phyloP scores from a whole-genome alignment of 202 grass and related monocot genomes.

The Zizania palustris region DNA sequence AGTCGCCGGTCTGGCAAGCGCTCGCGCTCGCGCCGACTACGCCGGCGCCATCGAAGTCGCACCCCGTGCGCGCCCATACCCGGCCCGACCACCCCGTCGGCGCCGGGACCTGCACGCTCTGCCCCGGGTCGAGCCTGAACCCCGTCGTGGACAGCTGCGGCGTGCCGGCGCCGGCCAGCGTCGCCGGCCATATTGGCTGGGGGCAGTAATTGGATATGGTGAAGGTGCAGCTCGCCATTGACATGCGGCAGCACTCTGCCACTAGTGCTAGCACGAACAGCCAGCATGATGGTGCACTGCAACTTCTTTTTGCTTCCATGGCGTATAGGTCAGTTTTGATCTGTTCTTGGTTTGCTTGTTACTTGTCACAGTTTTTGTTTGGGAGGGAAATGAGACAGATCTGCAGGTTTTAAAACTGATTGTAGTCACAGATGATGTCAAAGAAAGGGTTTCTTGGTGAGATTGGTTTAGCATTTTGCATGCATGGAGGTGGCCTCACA shows the following conservation, averaged over 20 bases:
- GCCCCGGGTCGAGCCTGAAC: conserved; percentile 69
- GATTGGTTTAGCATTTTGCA: conserved; percentile 64
- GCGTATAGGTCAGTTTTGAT: neutral
- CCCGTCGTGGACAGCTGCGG: conserved; percentile 73
- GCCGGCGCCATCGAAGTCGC: conserved; percentile 59
- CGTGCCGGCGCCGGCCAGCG: conserved; percentile 77
- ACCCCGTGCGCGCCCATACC: conserved; percentile 80
- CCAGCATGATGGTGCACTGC: conserved; percentile 8
- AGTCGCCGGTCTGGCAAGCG: conserved; percentile 81
- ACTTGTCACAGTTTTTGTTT: conserved; percentile 21
- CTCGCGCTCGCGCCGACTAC: conserved; percentile 45
- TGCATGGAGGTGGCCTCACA: conserved; percentile 56
- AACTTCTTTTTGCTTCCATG: conserved; percentile 51
- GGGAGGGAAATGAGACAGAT: conserved; percentile 32
- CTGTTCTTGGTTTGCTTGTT: neutral
- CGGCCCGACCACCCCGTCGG: conserved; percentile 78
- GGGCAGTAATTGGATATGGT: conserved; percentile 78
- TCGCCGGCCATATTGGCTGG: conserved; percentile 79
- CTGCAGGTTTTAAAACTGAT: conserved; percentile 48
- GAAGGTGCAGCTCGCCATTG: conserved; percentile 57
- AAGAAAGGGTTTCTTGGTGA: conserved; percentile 49
- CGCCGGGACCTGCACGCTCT: conserved; percentile 55
- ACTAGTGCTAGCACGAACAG: conserved; percentile 32
- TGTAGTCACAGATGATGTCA: conserved; percentile 5
- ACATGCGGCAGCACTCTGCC: conserved; percentile 36